phyloP scores from a whole-genome alignment of 1,139 yeast genomes.

The Magnusiomyces tetraspermus region DNA sequence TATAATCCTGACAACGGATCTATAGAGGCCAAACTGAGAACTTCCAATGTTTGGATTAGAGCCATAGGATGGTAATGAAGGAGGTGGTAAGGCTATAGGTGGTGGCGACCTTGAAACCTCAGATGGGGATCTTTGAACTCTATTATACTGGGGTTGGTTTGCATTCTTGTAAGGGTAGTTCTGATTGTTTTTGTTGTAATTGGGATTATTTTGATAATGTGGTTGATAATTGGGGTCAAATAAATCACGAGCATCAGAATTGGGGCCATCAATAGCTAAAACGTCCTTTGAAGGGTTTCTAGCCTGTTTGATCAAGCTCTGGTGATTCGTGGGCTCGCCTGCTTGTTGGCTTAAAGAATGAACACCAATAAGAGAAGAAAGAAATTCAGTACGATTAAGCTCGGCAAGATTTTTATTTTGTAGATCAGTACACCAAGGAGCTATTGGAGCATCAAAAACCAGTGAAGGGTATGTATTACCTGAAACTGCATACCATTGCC shows the following conservation, averaged over 20 bases:
- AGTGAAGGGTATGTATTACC: slow-evolving; percentile 67
- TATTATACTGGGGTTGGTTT: slow-evolving; percentile 6
- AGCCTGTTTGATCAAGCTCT: background rate
- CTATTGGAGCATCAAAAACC: slow-evolving; percentile 64
- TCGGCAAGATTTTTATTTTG: background rate
- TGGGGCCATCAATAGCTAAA: slow-evolving; percentile 16
- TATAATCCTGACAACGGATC: slow-evolving; percentile 29
- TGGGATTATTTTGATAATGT: background rate
- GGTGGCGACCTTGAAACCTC: slow-evolving; percentile 14
- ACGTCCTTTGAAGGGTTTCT: background rate
- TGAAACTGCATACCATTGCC: slow-evolving; percentile 86
- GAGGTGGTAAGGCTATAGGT: slow-evolving; percentile 16
- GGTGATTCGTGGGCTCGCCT: background rate
- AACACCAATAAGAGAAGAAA: slow-evolving; percentile 29
- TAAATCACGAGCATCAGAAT: background rate
- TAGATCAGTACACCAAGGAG: slow-evolving; percentile 29
- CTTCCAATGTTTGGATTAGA: background rate
- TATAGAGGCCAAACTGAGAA: slow-evolving; percentile 16
- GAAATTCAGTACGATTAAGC: background rate
- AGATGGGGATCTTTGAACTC: slow-evolving; percentile 7
- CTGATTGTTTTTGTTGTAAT: background rate
- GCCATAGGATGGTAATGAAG: slow-evolving; percentile 8
- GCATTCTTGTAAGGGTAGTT: slow-evolving; percentile 4
- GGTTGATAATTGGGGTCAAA: background rate
- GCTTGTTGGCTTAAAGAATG: slow-evolving; percentile 22